These are phyloP conservation scores for Scenedesmus sp. DNA, from an alignment of 163 green algal species.

Conservation along the genomic window DNA sequence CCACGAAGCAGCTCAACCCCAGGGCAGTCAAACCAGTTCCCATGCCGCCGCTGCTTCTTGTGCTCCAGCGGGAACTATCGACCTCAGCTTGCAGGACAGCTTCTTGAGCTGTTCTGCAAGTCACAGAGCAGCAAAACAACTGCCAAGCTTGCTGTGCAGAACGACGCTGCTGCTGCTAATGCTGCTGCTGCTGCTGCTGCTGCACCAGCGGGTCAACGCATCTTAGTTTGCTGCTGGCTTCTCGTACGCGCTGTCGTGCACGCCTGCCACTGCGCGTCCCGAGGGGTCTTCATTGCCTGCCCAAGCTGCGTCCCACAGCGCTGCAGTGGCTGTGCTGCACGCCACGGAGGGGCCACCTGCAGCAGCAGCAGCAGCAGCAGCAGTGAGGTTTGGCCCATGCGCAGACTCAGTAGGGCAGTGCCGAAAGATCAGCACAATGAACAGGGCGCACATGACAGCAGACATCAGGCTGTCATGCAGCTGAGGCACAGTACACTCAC, in stretches of 20 bases:
- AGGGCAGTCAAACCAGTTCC: no score
- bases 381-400: not conserved
- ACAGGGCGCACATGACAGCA: no score
- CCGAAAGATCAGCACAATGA: no score
- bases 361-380: slow-evolving; percentile 20
- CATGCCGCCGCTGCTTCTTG: no score
- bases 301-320: slow-evolving; percentile 75
- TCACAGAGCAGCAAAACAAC: not conserved
- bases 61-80: no score
- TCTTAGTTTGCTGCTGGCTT: slow-evolving; percentile 9
- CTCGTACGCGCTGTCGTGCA: slow-evolving; percentile 66
- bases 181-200: not conserved
- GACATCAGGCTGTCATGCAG: no score
- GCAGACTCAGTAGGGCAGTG: no score
- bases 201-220: not conserved
- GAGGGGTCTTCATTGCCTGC: slow-evolving; percentile 74
- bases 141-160: not conserved
- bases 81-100: no score
- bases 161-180: no score
- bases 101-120: no score
- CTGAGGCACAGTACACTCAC: no score
- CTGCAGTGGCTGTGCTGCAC: slow-evolving; percentile 74
- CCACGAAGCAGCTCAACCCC: no score
- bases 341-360: slow-evolving; percentile 63
- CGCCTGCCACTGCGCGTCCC: slow-evolving; percentile 66